A percentile compares a stretch with the other conserved stretches of the same genome.
These are phyloP conservation scores for Cutaneotrichosporon curvatum DNA, from an alignment of 1,284 basidiomycete genomes.

Conservation along the genomic window DNA sequence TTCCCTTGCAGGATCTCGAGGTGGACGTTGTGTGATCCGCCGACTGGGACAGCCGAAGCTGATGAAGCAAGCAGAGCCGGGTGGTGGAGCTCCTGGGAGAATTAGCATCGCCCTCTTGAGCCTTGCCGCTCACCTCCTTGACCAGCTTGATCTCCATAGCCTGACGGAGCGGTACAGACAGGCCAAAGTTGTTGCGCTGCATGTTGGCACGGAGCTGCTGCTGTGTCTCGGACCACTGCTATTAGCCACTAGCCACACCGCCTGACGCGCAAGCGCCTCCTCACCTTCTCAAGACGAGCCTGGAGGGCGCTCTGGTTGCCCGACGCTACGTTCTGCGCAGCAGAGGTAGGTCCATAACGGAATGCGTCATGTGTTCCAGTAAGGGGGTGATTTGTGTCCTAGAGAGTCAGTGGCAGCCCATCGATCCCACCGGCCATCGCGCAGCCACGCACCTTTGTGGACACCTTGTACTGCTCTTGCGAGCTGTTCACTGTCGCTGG, in stretches of 20 bases:
- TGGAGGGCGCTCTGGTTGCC: slow-evolving; percentile 36
- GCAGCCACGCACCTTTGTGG: slow-evolving; percentile 29
- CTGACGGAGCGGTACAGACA: slow-evolving; percentile 78
- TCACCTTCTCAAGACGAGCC: slow-evolving; percentile 42
- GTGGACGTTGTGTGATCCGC: slow-evolving; percentile 60
- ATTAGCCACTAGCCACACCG: slow-evolving; percentile 1
- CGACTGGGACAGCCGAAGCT: slow-evolving; percentile 36
- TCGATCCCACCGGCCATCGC: not conserved
- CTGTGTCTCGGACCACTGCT: slow-evolving; percentile 87
- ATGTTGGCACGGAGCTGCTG: slow-evolving; percentile 78
- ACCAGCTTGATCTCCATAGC: slow-evolving; percentile 93
- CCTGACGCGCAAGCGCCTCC: slow-evolving; percentile 6
- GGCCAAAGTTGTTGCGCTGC: slow-evolving; percentile 74
- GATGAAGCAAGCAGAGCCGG: slow-evolving; percentile 33
- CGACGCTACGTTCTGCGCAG: slow-evolving; percentile 30
- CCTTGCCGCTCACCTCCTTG: slow-evolving; percentile 59
- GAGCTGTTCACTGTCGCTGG: slow-evolving; percentile 35
- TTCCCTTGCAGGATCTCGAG: slow-evolving; percentile 86
- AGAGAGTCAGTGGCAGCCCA: not conserved
- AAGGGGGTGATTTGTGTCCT: slow-evolving; percentile 40
- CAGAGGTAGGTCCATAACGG: slow-evolving; percentile 37
- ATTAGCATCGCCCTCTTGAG: too few species aligned
- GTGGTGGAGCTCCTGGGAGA: slow-evolving; percentile 32
- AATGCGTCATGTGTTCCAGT: slow-evolving; percentile 43
- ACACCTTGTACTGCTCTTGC: slow-evolving; percentile 32